phyloP scores from a whole-genome alignment of 1,139 yeast species.

The Magnusiomyces fungicola region DNA sequence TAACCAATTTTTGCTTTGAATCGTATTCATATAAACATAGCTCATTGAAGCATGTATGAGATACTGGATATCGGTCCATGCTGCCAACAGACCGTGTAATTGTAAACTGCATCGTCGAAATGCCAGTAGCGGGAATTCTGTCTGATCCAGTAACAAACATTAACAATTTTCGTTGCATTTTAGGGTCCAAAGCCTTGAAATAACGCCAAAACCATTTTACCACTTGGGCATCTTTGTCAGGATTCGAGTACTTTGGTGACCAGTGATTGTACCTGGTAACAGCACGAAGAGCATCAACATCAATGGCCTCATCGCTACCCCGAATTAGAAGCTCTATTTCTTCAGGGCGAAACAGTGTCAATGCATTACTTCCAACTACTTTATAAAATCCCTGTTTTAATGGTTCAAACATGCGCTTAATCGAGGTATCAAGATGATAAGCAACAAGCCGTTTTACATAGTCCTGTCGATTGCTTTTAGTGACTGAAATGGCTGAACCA shows the following conservation, averaged over 20 bases:
- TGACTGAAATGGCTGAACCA: slow-evolving; percentile 52
- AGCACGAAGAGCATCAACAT: slow-evolving; percentile 57
- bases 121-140: slow-evolving; percentile 86
- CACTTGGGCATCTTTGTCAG: slow-evolving; percentile 31
- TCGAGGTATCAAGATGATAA: slow-evolving; percentile 52
- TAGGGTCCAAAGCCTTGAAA: slow-evolving; percentile 40
- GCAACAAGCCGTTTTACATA: slow-evolving; percentile 58
- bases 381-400: slow-evolving; percentile 64
- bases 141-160: slow-evolving; percentile 86
- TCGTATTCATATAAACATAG: slow-evolving; percentile 65
- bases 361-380: slow-evolving; percentile 75
- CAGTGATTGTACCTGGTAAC: slow-evolving; percentile 72
- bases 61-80: slow-evolving; percentile 57
- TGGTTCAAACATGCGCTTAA: slow-evolving; percentile 46
- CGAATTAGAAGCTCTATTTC: slow-evolving; percentile 74
- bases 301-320: slow-evolving; percentile 67
- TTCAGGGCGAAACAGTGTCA: slow-evolving; percentile 67
- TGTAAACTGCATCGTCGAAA: slow-evolving; percentile 26
- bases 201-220: slow-evolving; percentile 80
- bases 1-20: slow-evolving; percentile 43
- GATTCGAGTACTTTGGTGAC: slow-evolving; percentile 34
- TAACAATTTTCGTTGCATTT: slow-evolving; percentile 54
- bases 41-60: slow-evolving; percentile 94
- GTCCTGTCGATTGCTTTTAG: slow-evolving; percentile 44
- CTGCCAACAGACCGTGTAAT: slow-evolving; percentile 42